phyloP scores from a whole-genome alignment of 2,329 filamentous ascomycete species.

The Sordariomycetes sp. region DNA sequence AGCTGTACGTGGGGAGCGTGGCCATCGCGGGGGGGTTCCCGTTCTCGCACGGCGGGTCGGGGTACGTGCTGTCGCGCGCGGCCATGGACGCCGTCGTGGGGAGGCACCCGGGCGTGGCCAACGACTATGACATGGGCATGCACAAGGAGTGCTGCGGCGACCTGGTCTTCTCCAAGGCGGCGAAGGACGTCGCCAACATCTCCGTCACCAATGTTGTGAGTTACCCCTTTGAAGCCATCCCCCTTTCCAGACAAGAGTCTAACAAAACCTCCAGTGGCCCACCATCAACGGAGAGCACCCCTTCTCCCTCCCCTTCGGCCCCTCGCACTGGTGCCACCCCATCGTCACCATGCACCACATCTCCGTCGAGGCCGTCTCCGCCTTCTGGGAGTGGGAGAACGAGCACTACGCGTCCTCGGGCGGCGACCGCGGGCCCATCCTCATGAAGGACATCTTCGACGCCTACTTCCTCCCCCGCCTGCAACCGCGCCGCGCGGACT shows the following conservation, averaged over 20 bases:
- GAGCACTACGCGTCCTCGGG: slow-evolving; percentile 16
- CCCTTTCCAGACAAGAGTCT: not conserved
- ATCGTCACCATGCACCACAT: slow-evolving; percentile 47
- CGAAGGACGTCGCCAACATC: slow-evolving; percentile 31
- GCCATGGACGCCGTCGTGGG: slow-evolving; percentile 37
- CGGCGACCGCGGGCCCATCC: slow-evolving; percentile 16
- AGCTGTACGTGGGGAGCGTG: slow-evolving; percentile 39
- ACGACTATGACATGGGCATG: slow-evolving; percentile 31
- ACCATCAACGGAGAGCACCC: slow-evolving; percentile 47
- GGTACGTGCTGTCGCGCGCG: slow-evolving; percentile 39
- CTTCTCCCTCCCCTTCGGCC: slow-evolving; percentile 32
- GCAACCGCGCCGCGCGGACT: slow-evolving; percentile 27
- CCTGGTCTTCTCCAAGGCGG: slow-evolving; percentile 32
- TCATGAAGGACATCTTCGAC: slow-evolving; percentile 36
- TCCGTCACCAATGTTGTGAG: slow-evolving; percentile 29
- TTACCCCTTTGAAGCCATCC: slow-evolving; percentile 5
- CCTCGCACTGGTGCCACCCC: slow-evolving; percentile 43
- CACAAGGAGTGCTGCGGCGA: slow-evolving; percentile 39
- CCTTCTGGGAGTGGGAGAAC: slow-evolving; percentile 40
- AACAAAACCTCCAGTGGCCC: slow-evolving; percentile 28
- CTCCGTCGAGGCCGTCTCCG: slow-evolving; percentile 35
- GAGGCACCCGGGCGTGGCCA: slow-evolving; percentile 29
- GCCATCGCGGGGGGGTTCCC: slow-evolving; percentile 26
- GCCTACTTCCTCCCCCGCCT: slow-evolving; percentile 32
- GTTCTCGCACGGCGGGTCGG: slow-evolving; percentile 47